These are phyloP conservation scores for Ustilago curta DNA, from an alignment of 1,284 basidiomycete genomes.

Conservation along the genomic window DNA sequence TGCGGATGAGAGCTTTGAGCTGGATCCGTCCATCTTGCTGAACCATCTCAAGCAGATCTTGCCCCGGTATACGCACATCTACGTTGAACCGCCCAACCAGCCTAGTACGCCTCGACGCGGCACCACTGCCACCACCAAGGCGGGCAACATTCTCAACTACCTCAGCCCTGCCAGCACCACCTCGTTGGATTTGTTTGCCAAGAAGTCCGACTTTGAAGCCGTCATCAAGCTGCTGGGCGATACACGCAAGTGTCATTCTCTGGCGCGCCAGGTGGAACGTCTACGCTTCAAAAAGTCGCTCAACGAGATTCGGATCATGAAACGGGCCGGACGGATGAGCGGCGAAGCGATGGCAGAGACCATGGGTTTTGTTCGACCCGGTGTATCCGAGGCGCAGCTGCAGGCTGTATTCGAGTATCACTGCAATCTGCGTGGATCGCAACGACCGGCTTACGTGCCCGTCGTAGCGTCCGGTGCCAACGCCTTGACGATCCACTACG, in stretches of 20 bases:
- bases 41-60: slow-evolving; percentile 55
- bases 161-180: slow-evolving; percentile 60
- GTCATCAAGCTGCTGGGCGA: slow-evolving; percentile 63
- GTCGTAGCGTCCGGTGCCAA: slow-evolving; percentile 65
- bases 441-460: slow-evolving; percentile 67
- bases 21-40: slow-evolving; percentile 58
- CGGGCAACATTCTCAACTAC: slow-evolving; percentile 61
- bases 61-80: slow-evolving; percentile 57
- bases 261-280: slow-evolving; percentile 57
- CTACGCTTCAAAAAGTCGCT: slow-evolving; percentile 60
- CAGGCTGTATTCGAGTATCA: slow-evolving; percentile 65
- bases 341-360: slow-evolving; percentile 63
- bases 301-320: slow-evolving; percentile 66
- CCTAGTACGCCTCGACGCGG: slow-evolving; percentile 56
- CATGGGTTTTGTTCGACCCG: slow-evolving; percentile 58
- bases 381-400: slow-evolving; percentile 56
- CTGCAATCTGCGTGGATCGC: slow-evolving; percentile 57
- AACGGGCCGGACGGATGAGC: slow-evolving; percentile 58
- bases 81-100: slow-evolving; percentile 61
- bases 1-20: slow-evolving; percentile 61
- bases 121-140: slow-evolving; percentile 17
- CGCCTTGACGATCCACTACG: slow-evolving; percentile 64
- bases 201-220: slow-evolving; percentile 66
- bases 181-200: slow-evolving; percentile 59
- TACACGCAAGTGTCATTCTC: slow-evolving; percentile 57